phyloP scores from a whole-genome alignment of 2,329 filamentous ascomycete species.

The Fusarium chlamydosporum region DNA sequence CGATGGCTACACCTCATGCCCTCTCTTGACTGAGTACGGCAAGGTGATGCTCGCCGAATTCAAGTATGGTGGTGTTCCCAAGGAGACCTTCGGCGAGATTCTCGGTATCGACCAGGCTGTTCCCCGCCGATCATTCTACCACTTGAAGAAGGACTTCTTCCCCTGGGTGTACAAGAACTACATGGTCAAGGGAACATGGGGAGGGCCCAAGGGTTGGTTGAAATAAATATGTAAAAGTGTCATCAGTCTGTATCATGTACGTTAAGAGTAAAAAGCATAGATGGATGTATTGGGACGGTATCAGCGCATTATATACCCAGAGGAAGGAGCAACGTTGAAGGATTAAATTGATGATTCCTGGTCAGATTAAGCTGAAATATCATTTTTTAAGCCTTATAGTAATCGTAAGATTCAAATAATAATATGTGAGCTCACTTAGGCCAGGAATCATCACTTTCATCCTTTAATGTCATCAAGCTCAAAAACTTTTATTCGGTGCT shows the following conservation, averaged over 20 bases:
- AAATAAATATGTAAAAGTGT: constrained; percentile 26
- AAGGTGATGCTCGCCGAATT: constrained; percentile 76
- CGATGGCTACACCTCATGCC: constrained; percentile 70
- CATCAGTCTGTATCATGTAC: constrained; percentile 25
- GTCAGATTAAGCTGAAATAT: neutral
- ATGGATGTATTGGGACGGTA: neutral
- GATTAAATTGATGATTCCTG: constrained; percentile 4
- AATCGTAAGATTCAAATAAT: too few species aligned
- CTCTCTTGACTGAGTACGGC: constrained; percentile 68
- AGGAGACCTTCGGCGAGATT: constrained; percentile 71
- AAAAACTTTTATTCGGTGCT: too few species aligned
- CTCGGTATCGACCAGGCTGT: constrained; percentile 70
- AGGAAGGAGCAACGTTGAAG: neutral
- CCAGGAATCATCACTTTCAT: too few species aligned
- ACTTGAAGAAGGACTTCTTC: constrained; percentile 77
- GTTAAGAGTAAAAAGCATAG: constrained; percentile 23
- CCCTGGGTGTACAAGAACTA: constrained; percentile 74
- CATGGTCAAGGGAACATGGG: constrained; percentile 74
- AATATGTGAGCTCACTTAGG: too few species aligned
- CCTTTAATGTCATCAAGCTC: too few species aligned
- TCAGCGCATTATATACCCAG: constrained; percentile 20
- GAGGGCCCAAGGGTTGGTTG: constrained; percentile 68
- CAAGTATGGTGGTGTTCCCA: constrained; percentile 73
- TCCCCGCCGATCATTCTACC: constrained; percentile 70
- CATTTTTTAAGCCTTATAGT: fast-evolving